Percentiles rank a stretch among this genome's conserved stretches.
Conservation (phyloP, 768 basidiomycete species). For the Suillus alpinus region DNA sequence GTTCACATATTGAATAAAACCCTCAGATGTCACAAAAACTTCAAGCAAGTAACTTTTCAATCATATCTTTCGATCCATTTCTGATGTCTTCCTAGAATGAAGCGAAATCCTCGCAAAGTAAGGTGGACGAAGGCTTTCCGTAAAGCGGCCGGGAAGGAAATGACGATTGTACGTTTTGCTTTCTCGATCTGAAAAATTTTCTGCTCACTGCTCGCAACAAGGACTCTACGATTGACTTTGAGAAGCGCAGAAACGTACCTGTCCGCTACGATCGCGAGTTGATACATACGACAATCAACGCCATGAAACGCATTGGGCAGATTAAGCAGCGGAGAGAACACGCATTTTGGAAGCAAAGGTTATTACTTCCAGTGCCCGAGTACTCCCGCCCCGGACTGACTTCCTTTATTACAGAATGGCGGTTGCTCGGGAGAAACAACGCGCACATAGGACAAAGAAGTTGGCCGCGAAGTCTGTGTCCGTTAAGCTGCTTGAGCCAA, state of each 20-base stretch:
- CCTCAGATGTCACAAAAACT: constrained; percentile 94
- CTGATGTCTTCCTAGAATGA: constrained; percentile 66
- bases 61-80: not conserved
- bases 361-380: constrained; percentile 12
- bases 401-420: constrained; percentile 65
- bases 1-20: constrained; percentile 8
- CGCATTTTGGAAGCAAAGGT: constrained; percentile 96
- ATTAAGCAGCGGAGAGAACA: constrained; percentile 88
- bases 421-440: constrained; percentile 73
- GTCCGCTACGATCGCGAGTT: constrained; percentile 96
- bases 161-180: constrained; percentile 79
- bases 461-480: constrained; percentile 52
- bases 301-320: constrained; percentile 93
- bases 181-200: constrained; percentile 1
- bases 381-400: not conserved
- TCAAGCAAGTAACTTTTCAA: constrained; percentile 64
- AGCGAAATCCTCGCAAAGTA: constrained; percentile 98
- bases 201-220: constrained; percentile 29
- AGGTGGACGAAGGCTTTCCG: constrained; percentile 99
- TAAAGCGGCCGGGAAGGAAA: constrained; percentile 98
- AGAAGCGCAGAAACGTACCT: constrained; percentile 97
- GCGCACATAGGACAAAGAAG: constrained; percentile 66
- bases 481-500: constrained; percentile 66
- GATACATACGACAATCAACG: constrained; percentile 88
- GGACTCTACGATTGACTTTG: constrained; percentile 99